Evolutionary conservation across 2,329 filamentous ascomycete species (phyloP).

Genomic region (Nigrograna mackinnonii): DNA sequence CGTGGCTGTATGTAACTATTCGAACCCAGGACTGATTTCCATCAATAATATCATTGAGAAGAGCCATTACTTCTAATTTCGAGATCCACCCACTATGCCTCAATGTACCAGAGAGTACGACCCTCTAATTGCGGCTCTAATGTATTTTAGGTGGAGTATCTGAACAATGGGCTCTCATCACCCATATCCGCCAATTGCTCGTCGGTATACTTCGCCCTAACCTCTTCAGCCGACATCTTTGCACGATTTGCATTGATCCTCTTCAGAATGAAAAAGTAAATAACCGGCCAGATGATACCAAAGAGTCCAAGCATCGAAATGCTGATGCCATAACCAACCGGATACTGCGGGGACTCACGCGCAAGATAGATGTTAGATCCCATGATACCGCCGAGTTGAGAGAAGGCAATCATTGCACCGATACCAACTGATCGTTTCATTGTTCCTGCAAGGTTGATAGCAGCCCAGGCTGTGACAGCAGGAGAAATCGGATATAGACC

Average conservation of each 20-base stretch:
- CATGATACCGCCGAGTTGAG: constrained; percentile 4
- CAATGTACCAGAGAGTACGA: too few relatives aligned
- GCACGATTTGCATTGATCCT: constrained; percentile 33
- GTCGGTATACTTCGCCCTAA: constrained; percentile 2
- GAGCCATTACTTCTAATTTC: too few relatives aligned
- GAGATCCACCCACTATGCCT: too few relatives aligned
- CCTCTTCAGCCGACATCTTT: constrained; percentile 8
- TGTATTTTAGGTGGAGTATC: background rate
- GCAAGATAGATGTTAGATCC: constrained; percentile 28
- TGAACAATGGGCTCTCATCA: constrained; percentile 3
- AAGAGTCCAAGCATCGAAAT: constrained; percentile 22
- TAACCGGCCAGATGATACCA: constrained; percentile 7
- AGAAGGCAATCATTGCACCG: constrained; percentile 16
- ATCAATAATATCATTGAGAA: too few relatives aligned
- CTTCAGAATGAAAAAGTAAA: constrained; percentile 23
- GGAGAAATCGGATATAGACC: constrained; percentile 22
- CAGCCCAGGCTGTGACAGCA: constrained; percentile 18
- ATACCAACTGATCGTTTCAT: constrained; percentile 24
- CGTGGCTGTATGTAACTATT: too few relatives aligned
- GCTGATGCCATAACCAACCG: constrained; percentile 30
- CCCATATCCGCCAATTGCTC: constrained; percentile 3
- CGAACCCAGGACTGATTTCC: too few relatives aligned
- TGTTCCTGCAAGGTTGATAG: constrained; percentile 17
- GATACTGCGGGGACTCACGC: constrained; percentile 25
- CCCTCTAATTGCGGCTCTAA: too few relatives aligned